Conservation (phyloP, 2,329 filamentous ascomycete species). For the Botrytis sinoallii region DNA sequence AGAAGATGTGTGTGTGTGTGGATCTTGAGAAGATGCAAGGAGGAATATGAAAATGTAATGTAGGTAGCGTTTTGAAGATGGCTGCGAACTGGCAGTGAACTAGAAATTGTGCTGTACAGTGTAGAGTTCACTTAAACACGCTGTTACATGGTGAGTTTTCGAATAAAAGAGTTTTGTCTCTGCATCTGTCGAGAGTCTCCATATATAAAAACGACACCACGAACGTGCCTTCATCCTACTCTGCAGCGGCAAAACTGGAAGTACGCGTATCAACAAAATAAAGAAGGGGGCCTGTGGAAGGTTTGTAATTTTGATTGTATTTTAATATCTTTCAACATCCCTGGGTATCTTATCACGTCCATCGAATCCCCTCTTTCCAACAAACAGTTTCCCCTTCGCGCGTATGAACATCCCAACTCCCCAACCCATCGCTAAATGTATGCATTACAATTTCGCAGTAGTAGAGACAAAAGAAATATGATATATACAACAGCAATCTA, state of each 20-base stretch:
- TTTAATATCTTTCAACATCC: neutral
- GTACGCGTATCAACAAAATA: neutral
- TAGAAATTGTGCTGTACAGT: neutral
- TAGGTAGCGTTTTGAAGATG: neutral
- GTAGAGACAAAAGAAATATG: neutral
- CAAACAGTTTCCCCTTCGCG: neutral
- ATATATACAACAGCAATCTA: neutral
- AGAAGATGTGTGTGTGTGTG: neutral
- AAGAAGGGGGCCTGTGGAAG: neutral
- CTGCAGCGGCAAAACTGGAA: no score
- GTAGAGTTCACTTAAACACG: neutral
- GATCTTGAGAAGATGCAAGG: neutral
- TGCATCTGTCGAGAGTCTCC: neutral
- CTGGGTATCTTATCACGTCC: neutral
- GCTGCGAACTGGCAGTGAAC: neutral
- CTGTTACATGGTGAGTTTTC: neutral
- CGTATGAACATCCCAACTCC: neutral
- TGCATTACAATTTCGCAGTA: neutral
- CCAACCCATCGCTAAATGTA: neutral
- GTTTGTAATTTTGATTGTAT: neutral
- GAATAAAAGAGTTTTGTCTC: rapidly evolving
- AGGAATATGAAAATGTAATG: neutral
- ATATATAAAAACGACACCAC: rapidly evolving
- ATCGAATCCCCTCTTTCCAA: neutral
- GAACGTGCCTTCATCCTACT: neutral